Evolutionary conservation across 148 eudicot species (phyloP).

Genomic region (Persicaria tinctoria): DNA sequence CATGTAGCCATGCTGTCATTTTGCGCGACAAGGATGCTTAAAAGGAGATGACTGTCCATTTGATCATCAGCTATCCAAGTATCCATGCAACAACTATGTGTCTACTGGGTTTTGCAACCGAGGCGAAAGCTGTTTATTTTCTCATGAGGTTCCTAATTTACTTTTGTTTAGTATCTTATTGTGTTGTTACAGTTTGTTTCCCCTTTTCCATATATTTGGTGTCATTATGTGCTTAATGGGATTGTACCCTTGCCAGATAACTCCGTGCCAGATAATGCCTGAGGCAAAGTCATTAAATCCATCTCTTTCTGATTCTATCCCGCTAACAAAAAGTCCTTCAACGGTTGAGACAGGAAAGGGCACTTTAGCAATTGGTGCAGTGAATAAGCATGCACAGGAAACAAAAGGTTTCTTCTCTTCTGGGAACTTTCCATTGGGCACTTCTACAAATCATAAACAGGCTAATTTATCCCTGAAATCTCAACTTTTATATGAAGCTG

Average conservation of each 20-base stretch:
- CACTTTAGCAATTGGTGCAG: neutral
- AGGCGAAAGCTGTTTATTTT: slow-evolving; percentile 67
- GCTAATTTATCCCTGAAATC: neutral
- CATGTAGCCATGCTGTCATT: slow-evolving; percentile 79
- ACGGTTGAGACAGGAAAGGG: neutral
- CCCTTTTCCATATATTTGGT: neutral
- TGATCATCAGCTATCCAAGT: slow-evolving; percentile 90
- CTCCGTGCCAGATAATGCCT: neutral
- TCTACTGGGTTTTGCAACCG: slow-evolving; percentile 63
- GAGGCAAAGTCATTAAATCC: neutral
- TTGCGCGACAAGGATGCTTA: slow-evolving; percentile 87
- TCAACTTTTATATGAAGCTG: neutral
- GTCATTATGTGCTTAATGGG: slow-evolving; percentile 1
- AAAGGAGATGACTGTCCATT: slow-evolving; percentile 91
- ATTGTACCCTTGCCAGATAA: slow-evolving; percentile 2
- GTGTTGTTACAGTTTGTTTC: neutral
- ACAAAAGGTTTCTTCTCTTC: neutral
- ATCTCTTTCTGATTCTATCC: neutral
- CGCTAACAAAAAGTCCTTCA: neutral
- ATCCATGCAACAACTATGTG: slow-evolving; percentile 62
- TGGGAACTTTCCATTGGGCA: neutral
- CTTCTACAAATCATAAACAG: neutral
- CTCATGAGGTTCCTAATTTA: slow-evolving; percentile 60
- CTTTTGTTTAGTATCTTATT: neutral
- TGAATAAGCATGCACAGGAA: neutral